Percentiles rank a stretch among this genome's conserved stretches.
Evolutionary conservation across 2,329 filamentous ascomycete species (phyloP).

Genomic region (Coleophoma crateriformis): DNA sequence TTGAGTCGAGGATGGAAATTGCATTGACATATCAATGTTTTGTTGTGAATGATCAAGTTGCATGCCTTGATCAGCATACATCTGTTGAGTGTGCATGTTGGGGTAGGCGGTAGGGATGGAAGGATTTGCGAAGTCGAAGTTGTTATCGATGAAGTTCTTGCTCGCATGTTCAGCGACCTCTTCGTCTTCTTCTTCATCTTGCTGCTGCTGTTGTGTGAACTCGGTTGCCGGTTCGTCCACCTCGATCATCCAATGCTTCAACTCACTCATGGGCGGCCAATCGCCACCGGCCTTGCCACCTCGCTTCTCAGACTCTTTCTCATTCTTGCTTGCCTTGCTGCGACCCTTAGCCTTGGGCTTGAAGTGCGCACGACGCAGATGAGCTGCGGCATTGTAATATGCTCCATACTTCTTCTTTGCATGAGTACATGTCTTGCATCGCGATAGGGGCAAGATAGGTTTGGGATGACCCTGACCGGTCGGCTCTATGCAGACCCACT

Average conservation of each 20-base stretch:
- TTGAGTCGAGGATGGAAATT: slow-evolving; percentile 11
- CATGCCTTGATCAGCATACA: slow-evolving; percentile 11
- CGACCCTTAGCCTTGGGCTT: slow-evolving; percentile 52
- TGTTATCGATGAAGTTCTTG: slow-evolving; percentile 16
- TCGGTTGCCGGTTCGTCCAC: slow-evolving; percentile 32
- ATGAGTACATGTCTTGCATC: slow-evolving; percentile 69
- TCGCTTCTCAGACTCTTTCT: slow-evolving; percentile 36
- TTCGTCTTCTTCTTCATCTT: slow-evolving; percentile 29
- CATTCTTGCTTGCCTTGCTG: slow-evolving; percentile 26
- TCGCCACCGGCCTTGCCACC: slow-evolving; percentile 49
- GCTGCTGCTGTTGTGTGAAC: slow-evolving; percentile 21
- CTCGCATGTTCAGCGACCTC: slow-evolving; percentile 27
- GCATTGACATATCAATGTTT: slow-evolving; percentile 17
- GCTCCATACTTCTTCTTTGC: slow-evolving; percentile 84
- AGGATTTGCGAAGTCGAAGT: slow-evolving; percentile 7
- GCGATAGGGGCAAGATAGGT: slow-evolving; percentile 55
- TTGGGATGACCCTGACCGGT: slow-evolving; percentile 37
- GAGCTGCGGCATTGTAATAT: slow-evolving; percentile 92
- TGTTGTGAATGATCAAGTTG: slow-evolving; percentile 12
- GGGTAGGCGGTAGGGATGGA: slow-evolving; percentile 8
- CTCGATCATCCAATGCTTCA: slow-evolving; percentile 56
- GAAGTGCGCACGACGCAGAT: slow-evolving; percentile 85
- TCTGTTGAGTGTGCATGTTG: slow-evolving; percentile 4
- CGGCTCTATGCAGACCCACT: slow-evolving; percentile 55
- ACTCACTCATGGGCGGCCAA: slow-evolving; percentile 49